Evolutionary conservation across 208 protist species (phyloP).

Genomic region (Phytomonas sp.): DNA sequence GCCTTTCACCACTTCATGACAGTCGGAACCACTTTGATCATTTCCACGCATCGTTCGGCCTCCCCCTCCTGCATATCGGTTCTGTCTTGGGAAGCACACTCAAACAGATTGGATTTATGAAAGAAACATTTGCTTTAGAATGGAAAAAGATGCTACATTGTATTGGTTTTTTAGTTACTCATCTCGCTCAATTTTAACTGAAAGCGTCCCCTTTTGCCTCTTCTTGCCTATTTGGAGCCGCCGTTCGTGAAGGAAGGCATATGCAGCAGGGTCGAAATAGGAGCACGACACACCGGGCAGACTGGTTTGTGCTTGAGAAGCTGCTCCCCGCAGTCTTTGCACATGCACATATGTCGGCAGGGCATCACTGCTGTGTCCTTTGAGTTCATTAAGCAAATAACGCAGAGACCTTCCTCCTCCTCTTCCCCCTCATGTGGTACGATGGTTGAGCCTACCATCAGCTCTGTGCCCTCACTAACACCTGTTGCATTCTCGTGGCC

Average conservation of each 20-base stretch:
- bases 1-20: neutral
- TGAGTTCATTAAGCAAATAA: conserved; percentile 90
- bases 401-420: conserved; percentile 82
- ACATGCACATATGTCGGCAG: conserved; percentile 94
- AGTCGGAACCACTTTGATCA: neutral
- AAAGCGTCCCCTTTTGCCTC: neutral
- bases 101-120: neutral
- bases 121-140: neutral
- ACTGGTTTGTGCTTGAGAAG: conserved; percentile 89
- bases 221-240: conserved; percentile 6
- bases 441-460: conserved; percentile 71
- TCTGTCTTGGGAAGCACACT: neutral
- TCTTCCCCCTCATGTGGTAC: conserved; percentile 57
- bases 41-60: neutral
- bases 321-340: conserved; percentile 89
- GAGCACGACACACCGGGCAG: conserved; percentile 90
- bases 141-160: neutral
- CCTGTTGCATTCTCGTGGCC: conserved; percentile 45
- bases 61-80: neutral
- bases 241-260: conserved; percentile 57
- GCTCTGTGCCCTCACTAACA: conserved; percentile 33
- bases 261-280: conserved; percentile 83
- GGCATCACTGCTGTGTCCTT: conserved; percentile 91
- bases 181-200: neutral
- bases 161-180: neutral